Evolutionary conservation across 1,284 basidiomycete species (phyloP).

Genomic region (Mycocalia duriaeana): DNA sequence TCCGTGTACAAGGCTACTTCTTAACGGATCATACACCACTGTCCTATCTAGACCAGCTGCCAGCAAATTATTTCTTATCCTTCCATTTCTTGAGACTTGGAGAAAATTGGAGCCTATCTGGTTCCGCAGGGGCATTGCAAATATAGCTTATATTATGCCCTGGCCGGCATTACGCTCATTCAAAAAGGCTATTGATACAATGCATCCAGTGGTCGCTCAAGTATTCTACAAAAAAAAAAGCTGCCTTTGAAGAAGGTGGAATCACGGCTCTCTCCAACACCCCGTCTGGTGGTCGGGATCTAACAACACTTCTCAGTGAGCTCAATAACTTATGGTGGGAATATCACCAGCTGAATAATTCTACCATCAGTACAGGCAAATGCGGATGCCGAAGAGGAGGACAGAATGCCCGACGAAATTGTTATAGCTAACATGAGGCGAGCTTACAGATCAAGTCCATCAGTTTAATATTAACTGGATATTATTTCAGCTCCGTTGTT

Average conservation of each 20-base stretch:
- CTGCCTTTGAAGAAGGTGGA: no score
- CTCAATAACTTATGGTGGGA: no score
- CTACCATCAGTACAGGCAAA: background rate
- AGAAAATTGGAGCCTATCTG: slow-evolving; percentile 16
- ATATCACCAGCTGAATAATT: no score
- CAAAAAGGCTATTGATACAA: background rate
- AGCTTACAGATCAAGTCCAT: no score
- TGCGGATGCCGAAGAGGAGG: background rate
- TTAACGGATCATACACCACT: no score
- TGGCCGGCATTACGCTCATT: no score
- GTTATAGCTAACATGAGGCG: background rate
- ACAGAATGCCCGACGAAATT: background rate
- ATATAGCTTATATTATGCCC: no score
- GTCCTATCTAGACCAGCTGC: slow-evolving; percentile 16
- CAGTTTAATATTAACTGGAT: no score
- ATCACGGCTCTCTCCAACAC: no score
- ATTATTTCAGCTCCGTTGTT: background rate
- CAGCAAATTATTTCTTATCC: slow-evolving; percentile 18
- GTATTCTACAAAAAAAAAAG: background rate
- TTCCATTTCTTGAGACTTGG: slow-evolving; percentile 21
- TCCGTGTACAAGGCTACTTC: background rate
- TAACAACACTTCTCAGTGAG: background rate
- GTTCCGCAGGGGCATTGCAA: no score
- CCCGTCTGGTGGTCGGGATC: no score
- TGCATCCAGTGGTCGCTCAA: background rate